Percentiles rank a stretch among this genome's conserved stretches.
phyloP scores from a whole-genome alignment of 208 protist species.

The Wallacemonas sp. region DNA sequence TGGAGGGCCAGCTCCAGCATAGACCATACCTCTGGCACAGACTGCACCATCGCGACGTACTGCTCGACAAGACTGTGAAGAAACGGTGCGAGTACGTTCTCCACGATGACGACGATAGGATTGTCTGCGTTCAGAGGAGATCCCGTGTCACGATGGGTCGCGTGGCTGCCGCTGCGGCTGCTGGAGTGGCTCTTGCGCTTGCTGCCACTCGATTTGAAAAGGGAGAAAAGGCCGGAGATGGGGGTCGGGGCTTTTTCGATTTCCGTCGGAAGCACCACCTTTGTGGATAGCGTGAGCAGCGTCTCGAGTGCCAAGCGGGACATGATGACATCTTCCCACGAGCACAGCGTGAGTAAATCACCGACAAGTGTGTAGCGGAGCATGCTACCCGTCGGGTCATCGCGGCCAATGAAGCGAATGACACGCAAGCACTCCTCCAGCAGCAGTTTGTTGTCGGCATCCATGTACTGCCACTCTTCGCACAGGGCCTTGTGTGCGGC shows the following conservation, averaged over 20 bases:
- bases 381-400: conserved; percentile 64
- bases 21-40: conserved; percentile 69
- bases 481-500: conserved; percentile 57
- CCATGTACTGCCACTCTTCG: conserved; percentile 50
- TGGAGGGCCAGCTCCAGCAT: conserved; percentile 73
- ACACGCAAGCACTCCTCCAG: conserved; percentile 77
- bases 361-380: conserved; percentile 56
- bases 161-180: conserved; percentile 12
- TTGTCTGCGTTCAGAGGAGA: conserved; percentile 36
- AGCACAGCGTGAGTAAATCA: conserved; percentile 71
- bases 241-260: conserved; percentile 33
- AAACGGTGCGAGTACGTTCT: conserved; percentile 75
- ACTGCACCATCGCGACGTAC: conserved; percentile 37
- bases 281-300: conserved; percentile 62
- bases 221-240: conserved; percentile 31
- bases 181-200: background rate
- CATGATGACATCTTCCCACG: conserved; percentile 52
- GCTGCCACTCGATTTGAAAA: conserved; percentile 53
- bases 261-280: conserved; percentile 78
- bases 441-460: conserved; percentile 50
- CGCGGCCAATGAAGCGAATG: conserved; percentile 78
- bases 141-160: background rate
- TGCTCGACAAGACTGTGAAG: conserved; percentile 63
- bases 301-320: conserved; percentile 76
- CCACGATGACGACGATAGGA: conserved; percentile 61